These are phyloP conservation scores for Gamsiella multidivaricata DNA, from an alignment of 192 early-diverging fungal genomes.

Conservation along the genomic window DNA sequence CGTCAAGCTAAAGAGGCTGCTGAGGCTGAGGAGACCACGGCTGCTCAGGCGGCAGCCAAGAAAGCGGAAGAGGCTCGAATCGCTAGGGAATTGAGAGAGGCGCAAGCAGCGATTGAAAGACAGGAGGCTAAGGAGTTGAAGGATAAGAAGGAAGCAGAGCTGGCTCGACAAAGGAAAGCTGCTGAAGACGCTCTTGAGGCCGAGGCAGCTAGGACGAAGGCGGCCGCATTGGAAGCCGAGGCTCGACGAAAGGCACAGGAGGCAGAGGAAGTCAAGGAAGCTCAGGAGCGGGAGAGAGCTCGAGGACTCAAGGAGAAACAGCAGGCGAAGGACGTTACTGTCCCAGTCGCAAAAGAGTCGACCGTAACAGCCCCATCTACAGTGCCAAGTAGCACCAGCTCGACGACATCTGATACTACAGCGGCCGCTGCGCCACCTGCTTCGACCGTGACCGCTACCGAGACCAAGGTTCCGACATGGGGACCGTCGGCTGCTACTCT, in stretches of 20 bases:
- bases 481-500: conserved; percentile 43
- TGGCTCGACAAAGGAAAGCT: conserved; percentile 21
- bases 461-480: conserved; percentile 41
- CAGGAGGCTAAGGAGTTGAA: conserved; percentile 40
- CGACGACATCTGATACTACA: background rate
- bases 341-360: background rate
- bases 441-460: background rate
- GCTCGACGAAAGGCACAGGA: conserved; percentile 20
- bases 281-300: conserved; percentile 16
- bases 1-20: conserved; percentile 48
- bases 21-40: conserved; percentile 29
- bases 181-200: conserved; percentile 29
- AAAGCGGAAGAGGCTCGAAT: conserved; percentile 26
- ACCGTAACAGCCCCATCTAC: background rate
- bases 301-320: background rate
- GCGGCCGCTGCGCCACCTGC: background rate
- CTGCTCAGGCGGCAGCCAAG: conserved; percentile 24
- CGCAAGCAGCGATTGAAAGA: conserved; percentile 34
- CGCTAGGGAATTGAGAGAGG: conserved; percentile 23
- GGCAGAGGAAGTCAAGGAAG: conserved; percentile 26
- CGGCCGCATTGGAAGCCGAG: conserved; percentile 19
- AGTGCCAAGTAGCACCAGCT: background rate
- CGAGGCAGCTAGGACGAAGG: conserved; percentile 9
- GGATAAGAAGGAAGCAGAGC: conserved; percentile 17
- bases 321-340: background rate